Conservation (phyloP, 2,329 filamentous ascomycete genomes). For the Pseudogymnoascus sp. region DNA sequence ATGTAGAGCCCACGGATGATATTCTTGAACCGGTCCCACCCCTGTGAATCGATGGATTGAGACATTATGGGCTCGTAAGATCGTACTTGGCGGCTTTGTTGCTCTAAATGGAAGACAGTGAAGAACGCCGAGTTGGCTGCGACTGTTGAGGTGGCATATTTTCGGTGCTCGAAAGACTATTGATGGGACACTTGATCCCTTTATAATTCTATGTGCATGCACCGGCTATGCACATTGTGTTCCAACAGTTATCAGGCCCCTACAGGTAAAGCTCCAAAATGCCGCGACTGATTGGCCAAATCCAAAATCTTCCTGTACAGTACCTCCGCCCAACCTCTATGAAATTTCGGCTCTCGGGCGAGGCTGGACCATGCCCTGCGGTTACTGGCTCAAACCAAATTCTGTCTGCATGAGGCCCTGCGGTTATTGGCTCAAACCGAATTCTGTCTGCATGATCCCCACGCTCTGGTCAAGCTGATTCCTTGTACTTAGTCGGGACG, state of each 20-base stretch:
- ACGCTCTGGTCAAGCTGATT: background rate
- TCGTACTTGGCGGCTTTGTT: background rate
- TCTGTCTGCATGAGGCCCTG: background rate
- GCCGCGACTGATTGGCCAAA: background rate
- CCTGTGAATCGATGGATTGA: background rate
- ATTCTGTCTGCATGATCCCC: background rate
- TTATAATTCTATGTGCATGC: background rate
- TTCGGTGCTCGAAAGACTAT: background rate
- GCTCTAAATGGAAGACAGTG: background rate
- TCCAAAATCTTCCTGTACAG: background rate
- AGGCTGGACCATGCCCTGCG: background rate
- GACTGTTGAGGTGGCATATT: background rate
- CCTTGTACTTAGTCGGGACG: background rate
- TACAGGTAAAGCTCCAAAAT: background rate
- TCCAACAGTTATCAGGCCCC: background rate
- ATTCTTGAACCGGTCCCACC: conserved; percentile 8
- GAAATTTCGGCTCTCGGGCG: background rate
- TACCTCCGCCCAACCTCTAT: background rate
- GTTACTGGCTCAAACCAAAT: background rate
- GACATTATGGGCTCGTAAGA: background rate
- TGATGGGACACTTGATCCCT: background rate
- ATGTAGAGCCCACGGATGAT: conserved; percentile 9
- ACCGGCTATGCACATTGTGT: background rate
- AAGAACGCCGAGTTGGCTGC: background rate
- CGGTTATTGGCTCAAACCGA: background rate